These are phyloP conservation scores for Lentinula guzmanii DNA, from an alignment of 768 basidiomycete species.

Conservation along the genomic window DNA sequence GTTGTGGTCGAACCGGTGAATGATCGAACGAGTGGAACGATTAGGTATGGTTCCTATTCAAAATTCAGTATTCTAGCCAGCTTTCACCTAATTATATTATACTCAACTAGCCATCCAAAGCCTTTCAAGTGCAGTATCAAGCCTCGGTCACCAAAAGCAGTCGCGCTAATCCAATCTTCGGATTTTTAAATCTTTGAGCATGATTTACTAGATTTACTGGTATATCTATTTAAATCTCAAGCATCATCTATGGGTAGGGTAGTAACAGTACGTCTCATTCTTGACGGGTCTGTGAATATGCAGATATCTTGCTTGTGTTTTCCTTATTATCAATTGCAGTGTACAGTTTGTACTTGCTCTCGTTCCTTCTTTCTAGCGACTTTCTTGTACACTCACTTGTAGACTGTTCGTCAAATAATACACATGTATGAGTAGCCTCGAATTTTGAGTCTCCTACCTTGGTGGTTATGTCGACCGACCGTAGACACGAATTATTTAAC, in stretches of 20 bases:
- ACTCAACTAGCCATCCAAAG: conserved; percentile 44
- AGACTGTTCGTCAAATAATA: neutral
- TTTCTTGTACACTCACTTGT: neutral
- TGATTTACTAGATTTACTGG: neutral
- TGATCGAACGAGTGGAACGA: conserved; percentile 56
- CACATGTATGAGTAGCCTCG: neutral
- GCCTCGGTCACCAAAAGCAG: conserved; percentile 54
- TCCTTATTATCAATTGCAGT: neutral
- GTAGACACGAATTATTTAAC: no score
- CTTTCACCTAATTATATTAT: conserved; percentile 4
- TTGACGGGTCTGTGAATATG: neutral
- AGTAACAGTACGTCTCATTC: neutral
- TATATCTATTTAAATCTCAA: neutral
- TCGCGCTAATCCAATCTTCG: conserved; percentile 41
- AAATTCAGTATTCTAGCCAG: neutral
- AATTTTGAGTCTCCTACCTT: neutral
- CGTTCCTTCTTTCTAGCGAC: neutral
- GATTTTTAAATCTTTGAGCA: neutral
- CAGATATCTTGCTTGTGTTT: neutral
- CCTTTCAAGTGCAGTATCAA: conserved; percentile 56
- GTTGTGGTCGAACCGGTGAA: conserved; percentile 44
- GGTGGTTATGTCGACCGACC: no score
- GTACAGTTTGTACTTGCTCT: neutral
- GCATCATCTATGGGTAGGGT: neutral
- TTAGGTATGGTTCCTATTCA: conserved; percentile 35